A percentile compares a stretch with the other conserved stretches of the same genome.
phyloP scores from a whole-genome alignment of 148 eudicot genomes.

The Camellia japonica region DNA sequence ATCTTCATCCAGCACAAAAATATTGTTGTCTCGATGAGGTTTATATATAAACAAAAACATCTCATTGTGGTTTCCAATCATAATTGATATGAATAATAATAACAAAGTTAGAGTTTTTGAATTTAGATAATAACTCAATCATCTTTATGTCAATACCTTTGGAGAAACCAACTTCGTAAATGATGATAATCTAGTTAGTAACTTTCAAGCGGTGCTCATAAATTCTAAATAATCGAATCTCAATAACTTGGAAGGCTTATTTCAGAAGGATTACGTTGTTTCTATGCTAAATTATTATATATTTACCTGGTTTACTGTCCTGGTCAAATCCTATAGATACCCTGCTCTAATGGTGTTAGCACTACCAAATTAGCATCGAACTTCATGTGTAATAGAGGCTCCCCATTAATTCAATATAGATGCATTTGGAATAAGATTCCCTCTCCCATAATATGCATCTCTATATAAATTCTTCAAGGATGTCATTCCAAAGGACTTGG shows the following conservation, averaged over 20 bases:
- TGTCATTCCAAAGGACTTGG: background rate
- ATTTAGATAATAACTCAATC: background rate
- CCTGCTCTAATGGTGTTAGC: background rate
- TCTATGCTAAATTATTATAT: background rate
- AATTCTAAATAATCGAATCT: background rate
- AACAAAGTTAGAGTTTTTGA: background rate
- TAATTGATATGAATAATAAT: background rate
- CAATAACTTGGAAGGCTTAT: background rate
- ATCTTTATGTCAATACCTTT: background rate
- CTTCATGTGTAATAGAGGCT: background rate
- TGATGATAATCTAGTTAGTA: background rate
- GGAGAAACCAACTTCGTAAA: background rate
- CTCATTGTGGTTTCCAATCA: background rate
- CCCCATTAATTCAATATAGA: background rate
- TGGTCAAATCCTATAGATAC: background rate
- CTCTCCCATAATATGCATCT: background rate
- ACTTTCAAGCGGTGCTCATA: background rate
- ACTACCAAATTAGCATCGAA: background rate
- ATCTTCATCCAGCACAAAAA: background rate
- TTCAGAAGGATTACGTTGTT: background rate
- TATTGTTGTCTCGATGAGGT: background rate
- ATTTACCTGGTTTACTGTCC: background rate
- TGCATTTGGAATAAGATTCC: background rate
- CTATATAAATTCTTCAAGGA: background rate
- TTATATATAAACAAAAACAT: background rate